Evolutionary conservation across 2,329 filamentous ascomycete genomes (phyloP), one percentile per base, ranked within the genome.

Genomic region (Emericellopsis atlantica): DNA sequence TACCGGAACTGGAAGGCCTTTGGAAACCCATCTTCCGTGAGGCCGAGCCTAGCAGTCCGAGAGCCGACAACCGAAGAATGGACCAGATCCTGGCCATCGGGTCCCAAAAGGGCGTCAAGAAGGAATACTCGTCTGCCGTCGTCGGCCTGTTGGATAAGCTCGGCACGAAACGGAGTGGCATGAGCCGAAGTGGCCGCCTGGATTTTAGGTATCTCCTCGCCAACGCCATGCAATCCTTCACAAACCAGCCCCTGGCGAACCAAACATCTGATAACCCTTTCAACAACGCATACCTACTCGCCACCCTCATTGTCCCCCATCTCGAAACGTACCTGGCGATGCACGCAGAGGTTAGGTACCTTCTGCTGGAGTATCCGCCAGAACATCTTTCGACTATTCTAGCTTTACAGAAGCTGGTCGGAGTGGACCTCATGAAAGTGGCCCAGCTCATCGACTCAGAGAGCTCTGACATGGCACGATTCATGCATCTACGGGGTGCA

Each of bases 1-100:
- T 71, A 2, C 65, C 66, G 1, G 71, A 74, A 35, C 59, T 67
- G 35, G 64, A 69, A 26, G 65, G 59, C 5, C 49, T 75, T 10
- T 77, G 73, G 73, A 64, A 64, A 40, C 70, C 71, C 3, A 59
- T 77, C 1, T 70, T 76, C 36, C 57, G 51, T 31, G 61, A 66
- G 24, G 47, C 50, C 0, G 57, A 60, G 14, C 43, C 54, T 1
- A 51, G 46, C 2, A 55, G 45, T 39, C 53, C 52, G 0, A 52
- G 47, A 18, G 51, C 55, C 5, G 55, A 61, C 23, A 56, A 55
- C 11, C 58, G 62, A 29, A 65, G 61, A 32, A 56, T 76, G 11
- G 74, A 80, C 47, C 64, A 79, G 38, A 75, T 81, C 4, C 53
- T 81, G 11, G 76, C 76, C 3, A 60, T 81, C 16, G 76, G 77